A percentile compares a stretch with the other conserved stretches of the same genome.
These are phyloP conservation scores for Sicyos baderoa DNA, from an alignment of 306 rosid genomes.

Conservation along the genomic window DNA sequence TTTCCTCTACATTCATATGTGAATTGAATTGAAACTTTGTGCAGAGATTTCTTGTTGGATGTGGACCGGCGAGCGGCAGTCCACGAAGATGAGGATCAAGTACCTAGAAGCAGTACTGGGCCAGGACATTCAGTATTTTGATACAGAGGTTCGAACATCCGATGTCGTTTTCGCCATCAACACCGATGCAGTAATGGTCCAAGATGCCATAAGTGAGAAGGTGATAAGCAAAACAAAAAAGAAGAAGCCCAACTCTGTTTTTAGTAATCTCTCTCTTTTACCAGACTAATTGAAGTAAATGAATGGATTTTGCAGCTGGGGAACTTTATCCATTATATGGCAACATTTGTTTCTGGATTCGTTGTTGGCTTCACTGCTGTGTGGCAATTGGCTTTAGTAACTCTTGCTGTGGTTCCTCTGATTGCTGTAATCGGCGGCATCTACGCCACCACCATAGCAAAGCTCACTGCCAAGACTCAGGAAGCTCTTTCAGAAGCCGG, in stretches of 20 bases:
- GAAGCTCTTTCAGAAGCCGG: conserved; percentile 90
- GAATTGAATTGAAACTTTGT: conserved; percentile 20
- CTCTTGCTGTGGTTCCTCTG: conserved; percentile 90
- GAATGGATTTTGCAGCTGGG: conserved; percentile 55
- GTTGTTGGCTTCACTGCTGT: conserved; percentile 94
- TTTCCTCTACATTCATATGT: background rate
- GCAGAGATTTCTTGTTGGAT: conserved; percentile 99
- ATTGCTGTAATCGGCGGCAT: conserved; percentile 87
- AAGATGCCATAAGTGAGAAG: conserved; percentile 98
- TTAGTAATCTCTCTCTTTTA: too few species aligned
- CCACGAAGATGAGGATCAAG: conserved; percentile 93
- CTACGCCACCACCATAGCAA: conserved; percentile 70
- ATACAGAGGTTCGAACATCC: conserved; percentile 86
- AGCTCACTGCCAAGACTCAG: conserved; percentile 81
- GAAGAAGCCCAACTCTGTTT: background rate
- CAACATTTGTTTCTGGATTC: conserved; percentile 92
- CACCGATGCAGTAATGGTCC: conserved; percentile 90
- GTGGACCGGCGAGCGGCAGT: conserved; percentile 97
- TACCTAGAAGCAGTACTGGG: conserved; percentile 79
- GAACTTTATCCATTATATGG: conserved; percentile 93
- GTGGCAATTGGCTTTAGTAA: conserved; percentile 93
- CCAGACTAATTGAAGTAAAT: background rate
- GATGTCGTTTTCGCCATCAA: conserved; percentile 88
- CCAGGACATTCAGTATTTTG: conserved; percentile 86
- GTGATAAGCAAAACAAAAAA: conserved; percentile 30